phyloP scores from a whole-genome alignment of 129 eudicot genomes.

The Ambrosia artemisiifolia region DNA sequence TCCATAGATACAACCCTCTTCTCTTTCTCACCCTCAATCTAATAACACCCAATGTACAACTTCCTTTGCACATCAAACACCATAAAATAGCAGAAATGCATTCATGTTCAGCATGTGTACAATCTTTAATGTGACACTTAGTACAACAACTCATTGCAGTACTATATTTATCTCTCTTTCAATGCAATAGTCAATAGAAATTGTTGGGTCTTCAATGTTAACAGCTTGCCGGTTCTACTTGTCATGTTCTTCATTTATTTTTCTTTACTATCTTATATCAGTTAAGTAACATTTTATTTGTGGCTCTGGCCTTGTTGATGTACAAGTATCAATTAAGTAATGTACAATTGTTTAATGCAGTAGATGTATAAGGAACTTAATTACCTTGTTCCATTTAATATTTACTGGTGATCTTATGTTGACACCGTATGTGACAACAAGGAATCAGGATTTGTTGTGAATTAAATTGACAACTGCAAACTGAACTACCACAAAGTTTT shows the following conservation, averaged over 20 bases:
- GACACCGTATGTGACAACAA: not conserved
- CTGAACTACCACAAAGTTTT: not conserved
- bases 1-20: too few species aligned
- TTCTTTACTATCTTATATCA: not conserved
- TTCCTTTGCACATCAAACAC: not conserved
- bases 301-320: not conserved
- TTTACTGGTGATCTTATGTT: not conserved
- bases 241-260: constrained; percentile 3
- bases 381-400: not conserved
- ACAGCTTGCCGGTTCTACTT: not conserved
- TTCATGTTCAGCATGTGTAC: not conserved
- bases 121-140: not conserved
- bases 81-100: not conserved
- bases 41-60: not conserved
- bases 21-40: not conserved
- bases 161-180: not conserved
- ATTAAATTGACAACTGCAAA: not conserved
- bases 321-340: not conserved
- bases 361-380: not conserved
- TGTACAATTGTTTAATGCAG: not conserved
- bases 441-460: not conserved
- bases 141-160: too few species aligned
- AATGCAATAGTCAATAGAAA: not conserved
- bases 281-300: not conserved
- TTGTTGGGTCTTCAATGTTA: not conserved